Conservation (phyloP, 495 filamentous ascomycete species). For the Aspergillus avenaceus region DNA sequence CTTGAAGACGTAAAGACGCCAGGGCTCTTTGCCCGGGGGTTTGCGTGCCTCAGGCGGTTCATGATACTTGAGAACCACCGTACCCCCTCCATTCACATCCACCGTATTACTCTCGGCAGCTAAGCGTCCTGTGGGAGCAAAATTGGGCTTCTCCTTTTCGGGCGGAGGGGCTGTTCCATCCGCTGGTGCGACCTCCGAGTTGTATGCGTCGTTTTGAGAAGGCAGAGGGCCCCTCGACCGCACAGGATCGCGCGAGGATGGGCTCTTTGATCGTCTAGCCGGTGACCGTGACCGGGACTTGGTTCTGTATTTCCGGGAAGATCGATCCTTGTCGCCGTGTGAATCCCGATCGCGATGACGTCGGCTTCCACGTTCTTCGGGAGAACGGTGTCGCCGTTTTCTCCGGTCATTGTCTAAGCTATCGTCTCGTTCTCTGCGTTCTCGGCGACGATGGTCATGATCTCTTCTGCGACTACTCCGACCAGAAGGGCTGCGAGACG, state of each 20-base stretch:
- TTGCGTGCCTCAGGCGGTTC: slow-evolving; percentile 92
- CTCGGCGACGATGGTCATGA: slow-evolving; percentile 22
- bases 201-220: slow-evolving; percentile 68
- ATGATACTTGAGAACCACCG: slow-evolving; percentile 87
- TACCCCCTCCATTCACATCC: slow-evolving; percentile 53
- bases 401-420: slow-evolving; percentile 24
- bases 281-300: slow-evolving; percentile 33
- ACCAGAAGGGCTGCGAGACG: slow-evolving; percentile 26
- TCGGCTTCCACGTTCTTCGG: slow-evolving; percentile 24
- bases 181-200: slow-evolving; percentile 38
- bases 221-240: slow-evolving; percentile 57
- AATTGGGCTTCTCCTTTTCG: slow-evolving; percentile 88
- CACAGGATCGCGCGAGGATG: slow-evolving; percentile 22
- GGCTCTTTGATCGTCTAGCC: slow-evolving; percentile 22
- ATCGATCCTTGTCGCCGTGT: slow-evolving; percentile 18
- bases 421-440: slow-evolving; percentile 22
- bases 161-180: slow-evolving; percentile 32
- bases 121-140: slow-evolving; percentile 70
- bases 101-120: slow-evolving; percentile 88
- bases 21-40: slow-evolving; percentile 69
- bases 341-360: slow-evolving; percentile 25
- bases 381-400: slow-evolving; percentile 25
- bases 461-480: slow-evolving; percentile 19
- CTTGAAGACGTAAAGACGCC: slow-evolving; percentile 95
- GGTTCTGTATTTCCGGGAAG: slow-evolving; percentile 24